A percentile compares a stretch with the other conserved stretches of the same genome.
Evolutionary conservation across 139 green algal genomes (phyloP).

Genomic region (Pseudopediastrum boryanum): DNA sequence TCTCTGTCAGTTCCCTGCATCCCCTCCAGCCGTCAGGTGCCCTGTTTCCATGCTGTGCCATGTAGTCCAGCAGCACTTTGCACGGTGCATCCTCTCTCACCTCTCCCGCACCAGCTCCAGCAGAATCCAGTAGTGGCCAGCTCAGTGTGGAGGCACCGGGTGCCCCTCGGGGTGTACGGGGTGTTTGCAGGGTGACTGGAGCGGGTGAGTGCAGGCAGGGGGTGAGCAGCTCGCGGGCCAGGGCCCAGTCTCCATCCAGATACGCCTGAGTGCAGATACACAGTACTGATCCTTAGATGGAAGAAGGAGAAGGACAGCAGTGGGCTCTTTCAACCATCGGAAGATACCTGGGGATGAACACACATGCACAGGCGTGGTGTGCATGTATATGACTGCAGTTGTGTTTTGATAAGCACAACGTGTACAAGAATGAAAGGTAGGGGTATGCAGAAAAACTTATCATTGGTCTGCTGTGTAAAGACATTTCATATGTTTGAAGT

Average conservation of each 20-base stretch:
- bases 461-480: too few species aligned
- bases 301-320: too few species aligned
- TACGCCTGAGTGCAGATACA: too few species aligned
- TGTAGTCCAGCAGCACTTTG: constrained; percentile 76
- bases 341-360: too few species aligned
- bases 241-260: not conserved
- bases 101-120: not conserved
- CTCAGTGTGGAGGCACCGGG: constrained; percentile 55
- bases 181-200: not conserved
- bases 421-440: too few species aligned
- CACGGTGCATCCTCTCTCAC: constrained; percentile 68
- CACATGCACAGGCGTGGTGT: too few species aligned
- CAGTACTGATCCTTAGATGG: too few species aligned
- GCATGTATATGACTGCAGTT: too few species aligned
- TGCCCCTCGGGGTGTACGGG: not conserved
- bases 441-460: too few species aligned
- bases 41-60: constrained; percentile 61
- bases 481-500: too few species aligned
- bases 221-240: not conserved
- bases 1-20: constrained; percentile 89
- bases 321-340: too few species aligned
- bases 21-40: constrained; percentile 81
- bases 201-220: not conserved
- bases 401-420: too few species aligned
- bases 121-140: constrained; percentile 64